Evolutionary conservation across 495 filamentous ascomycete genomes (phyloP).

Genomic region (Polyplosphaeria fusca): DNA sequence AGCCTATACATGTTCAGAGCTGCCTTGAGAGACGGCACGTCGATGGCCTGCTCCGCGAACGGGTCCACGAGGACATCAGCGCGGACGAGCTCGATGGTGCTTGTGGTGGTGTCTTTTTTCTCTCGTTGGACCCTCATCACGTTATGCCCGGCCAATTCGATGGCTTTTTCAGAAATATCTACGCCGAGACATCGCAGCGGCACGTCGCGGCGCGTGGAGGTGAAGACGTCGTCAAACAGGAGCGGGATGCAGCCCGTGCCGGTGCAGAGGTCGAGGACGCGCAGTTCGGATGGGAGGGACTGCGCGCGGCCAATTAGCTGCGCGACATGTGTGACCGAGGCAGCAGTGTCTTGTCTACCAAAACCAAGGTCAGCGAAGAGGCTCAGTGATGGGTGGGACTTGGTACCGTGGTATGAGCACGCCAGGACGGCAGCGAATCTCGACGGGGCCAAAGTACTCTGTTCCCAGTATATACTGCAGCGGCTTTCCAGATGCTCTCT

Average conservation of each 20-base stretch:
- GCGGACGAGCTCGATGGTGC: conserved; percentile 50
- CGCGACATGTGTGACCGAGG: conserved; percentile 34
- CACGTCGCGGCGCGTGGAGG: conserved; percentile 24
- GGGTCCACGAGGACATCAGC: conserved; percentile 27
- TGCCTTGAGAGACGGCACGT: conserved; percentile 1
- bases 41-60: conserved; percentile 7
- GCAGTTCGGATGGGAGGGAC: conserved; percentile 40
- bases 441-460: conserved; percentile 81
- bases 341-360: conserved; percentile 41
- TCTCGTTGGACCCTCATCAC: not conserved
- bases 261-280: conserved; percentile 80
- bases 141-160: conserved; percentile 53
- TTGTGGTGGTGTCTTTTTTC: not conserved
- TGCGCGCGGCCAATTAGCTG: conserved; percentile 8
- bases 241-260: conserved; percentile 90
- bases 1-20: conserved; percentile 8
- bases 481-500: conserved; percentile 64
- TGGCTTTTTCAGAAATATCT: conserved; percentile 60
- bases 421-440: conserved; percentile 69
- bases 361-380: not conserved
- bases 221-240: conserved; percentile 59
- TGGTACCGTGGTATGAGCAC: conserved; percentile 79
- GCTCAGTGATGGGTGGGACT: not conserved
- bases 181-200: conserved; percentile 45
- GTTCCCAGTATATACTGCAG: conserved; percentile 87